A percentile compares a stretch with the other conserved stretches of the same genome.
These are phyloP conservation scores for Xylaria sp. DNA, from an alignment of 2,329 filamentous ascomycete species.

Conservation along the genomic window DNA sequence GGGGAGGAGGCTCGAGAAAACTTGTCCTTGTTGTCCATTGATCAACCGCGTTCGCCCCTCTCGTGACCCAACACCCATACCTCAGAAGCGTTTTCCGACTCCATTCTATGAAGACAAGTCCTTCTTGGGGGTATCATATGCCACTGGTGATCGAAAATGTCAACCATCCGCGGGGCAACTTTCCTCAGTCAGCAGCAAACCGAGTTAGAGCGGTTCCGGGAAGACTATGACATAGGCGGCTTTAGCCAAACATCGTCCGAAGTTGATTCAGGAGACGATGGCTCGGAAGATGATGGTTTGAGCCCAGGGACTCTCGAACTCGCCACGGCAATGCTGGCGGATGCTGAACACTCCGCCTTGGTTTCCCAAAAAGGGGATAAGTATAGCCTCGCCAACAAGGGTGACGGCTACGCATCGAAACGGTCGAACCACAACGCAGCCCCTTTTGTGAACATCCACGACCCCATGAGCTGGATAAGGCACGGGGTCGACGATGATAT, in stretches of 20 bases:
- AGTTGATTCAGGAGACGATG: background rate
- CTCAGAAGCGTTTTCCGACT: background rate
- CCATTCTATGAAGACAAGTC: background rate
- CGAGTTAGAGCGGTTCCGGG: conserved; percentile 1
- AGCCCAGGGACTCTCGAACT: background rate
- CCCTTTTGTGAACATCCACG: conserved; percentile 13
- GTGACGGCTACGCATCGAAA: background rate
- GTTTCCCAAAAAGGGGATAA: background rate
- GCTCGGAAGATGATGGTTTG: conserved; percentile 1
- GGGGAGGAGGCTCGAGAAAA: background rate
- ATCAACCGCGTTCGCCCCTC: background rate
- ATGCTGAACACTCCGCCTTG: no score
- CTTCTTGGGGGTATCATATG: background rate
- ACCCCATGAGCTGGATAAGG: conserved; percentile 20
- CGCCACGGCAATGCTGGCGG: conserved; percentile 9
- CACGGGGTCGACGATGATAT: conserved; percentile 8
- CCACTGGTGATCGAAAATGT: conserved; percentile 3
- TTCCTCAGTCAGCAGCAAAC: background rate
- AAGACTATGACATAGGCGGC: conserved; percentile 1
- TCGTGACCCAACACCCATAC: background rate
- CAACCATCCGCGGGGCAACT: background rate
- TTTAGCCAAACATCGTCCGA: no score
- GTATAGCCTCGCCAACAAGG: background rate
- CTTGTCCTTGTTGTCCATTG: conserved; percentile 1
- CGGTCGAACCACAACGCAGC: conserved; percentile 5